Conservation (phyloP, 768 basidiomycete genomes). For the Boletus rubroflammeus region DNA sequence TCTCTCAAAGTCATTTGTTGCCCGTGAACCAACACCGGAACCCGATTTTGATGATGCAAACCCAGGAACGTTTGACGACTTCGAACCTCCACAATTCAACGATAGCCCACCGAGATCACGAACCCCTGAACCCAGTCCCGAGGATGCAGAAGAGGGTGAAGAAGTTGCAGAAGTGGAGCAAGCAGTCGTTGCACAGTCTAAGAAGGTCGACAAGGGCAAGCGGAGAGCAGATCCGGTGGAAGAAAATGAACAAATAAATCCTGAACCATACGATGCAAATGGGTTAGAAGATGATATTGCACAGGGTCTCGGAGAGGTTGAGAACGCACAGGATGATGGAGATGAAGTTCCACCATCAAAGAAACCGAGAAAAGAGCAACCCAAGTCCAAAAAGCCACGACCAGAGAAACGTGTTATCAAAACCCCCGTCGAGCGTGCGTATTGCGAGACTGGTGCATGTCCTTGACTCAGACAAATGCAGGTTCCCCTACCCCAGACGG, state of each 20-base stretch:
- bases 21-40: conserved; percentile 21
- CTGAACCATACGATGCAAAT: conserved; percentile 16
- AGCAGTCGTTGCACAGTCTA: conserved; percentile 22
- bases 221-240: conserved; percentile 30
- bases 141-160: conserved; percentile 32
- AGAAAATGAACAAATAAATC: conserved; percentile 7
- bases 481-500: conserved; percentile 37
- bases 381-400: conserved; percentile 28
- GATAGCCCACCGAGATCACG: conserved; percentile 36
- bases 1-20: conserved; percentile 29
- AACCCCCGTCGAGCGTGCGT: conserved; percentile 25
- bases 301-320: conserved; percentile 42
- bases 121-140: conserved; percentile 49
- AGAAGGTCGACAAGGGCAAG: conserved; percentile 39
- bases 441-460: neutral
- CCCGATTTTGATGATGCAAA: conserved; percentile 24
- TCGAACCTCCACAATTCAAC: conserved; percentile 19
- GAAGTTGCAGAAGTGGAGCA: conserved; percentile 33
- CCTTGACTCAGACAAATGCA: conserved; percentile 13
- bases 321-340: conserved; percentile 51
- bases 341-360: conserved; percentile 29
- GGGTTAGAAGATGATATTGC: conserved; percentile 43
- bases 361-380: conserved; percentile 28
- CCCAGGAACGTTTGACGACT: conserved; percentile 27
- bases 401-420: conserved; percentile 17